These are phyloP conservation scores for Papiliotrema fonsecae DNA, from an alignment of 1,284 basidiomycete genomes.

Conservation along the genomic window DNA sequence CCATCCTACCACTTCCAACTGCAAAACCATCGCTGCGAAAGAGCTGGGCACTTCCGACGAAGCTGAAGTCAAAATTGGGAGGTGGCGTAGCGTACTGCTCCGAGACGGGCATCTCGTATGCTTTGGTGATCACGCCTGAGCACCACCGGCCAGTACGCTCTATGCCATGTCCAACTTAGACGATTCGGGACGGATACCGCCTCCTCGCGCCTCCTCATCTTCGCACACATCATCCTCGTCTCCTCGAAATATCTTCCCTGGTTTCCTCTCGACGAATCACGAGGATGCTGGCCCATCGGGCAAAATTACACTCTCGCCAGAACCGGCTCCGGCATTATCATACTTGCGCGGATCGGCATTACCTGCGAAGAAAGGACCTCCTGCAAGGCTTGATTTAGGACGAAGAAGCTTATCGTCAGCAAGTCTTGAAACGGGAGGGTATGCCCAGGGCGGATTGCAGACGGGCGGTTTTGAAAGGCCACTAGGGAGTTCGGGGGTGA, in stretches of 20 bases:
- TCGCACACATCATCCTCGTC: background rate
- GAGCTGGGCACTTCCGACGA: too few species aligned
- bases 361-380: background rate
- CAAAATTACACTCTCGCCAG: too few species aligned
- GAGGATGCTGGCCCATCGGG: too few species aligned
- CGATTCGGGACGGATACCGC: background rate
- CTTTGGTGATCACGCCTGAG: too few species aligned
- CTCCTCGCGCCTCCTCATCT: conserved; percentile 1
- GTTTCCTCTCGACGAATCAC: background rate
- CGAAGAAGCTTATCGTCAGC: too few species aligned
- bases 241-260: background rate
- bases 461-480: background rate
- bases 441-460: background rate
- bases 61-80: too few species aligned
- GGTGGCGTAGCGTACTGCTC: too few species aligned
- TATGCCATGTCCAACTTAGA: too few species aligned
- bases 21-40: background rate
- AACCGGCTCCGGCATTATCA: conserved; percentile 1
- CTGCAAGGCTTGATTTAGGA: background rate
- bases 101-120: too few species aligned
- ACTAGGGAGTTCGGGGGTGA: background rate
- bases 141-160: too few species aligned
- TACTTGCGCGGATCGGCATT: conserved; percentile 1
- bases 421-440: too few species aligned
- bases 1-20: background rate